Evolutionary conservation across 2,329 filamentous ascomycete genomes (phyloP).

Genomic region (Apiospora marii): DNA sequence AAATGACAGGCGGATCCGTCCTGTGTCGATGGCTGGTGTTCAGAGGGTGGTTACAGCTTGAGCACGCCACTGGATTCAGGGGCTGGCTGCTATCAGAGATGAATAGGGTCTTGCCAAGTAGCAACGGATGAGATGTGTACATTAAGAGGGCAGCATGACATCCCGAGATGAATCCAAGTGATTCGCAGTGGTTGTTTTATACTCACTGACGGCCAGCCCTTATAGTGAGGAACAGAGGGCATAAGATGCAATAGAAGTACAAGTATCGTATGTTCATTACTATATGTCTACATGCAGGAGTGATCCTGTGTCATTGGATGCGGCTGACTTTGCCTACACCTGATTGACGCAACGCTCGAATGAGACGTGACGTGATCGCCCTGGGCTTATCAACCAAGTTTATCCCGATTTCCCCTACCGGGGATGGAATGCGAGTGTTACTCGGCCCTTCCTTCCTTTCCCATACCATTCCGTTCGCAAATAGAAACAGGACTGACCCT

Average conservation of each 20-base stretch:
- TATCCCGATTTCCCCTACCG: neutral
- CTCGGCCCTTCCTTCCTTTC: slow-evolving; percentile 19
- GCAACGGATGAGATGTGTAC: neutral
- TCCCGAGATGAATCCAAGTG: neutral
- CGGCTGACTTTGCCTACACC: neutral
- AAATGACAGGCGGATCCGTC: too few relatives aligned
- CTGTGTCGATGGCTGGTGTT: neutral
- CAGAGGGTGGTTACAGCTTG: neutral
- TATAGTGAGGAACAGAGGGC: neutral
- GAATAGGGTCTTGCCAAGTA: neutral
- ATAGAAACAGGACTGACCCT: slow-evolving; percentile 35
- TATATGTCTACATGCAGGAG: slow-evolving; percentile 45
- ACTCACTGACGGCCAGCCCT: neutral
- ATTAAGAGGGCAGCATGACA: too few relatives aligned
- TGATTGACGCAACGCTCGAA: neutral
- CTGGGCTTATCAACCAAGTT: slow-evolving; percentile 16
- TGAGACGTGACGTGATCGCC: slow-evolving; percentile 17
- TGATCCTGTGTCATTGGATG: slow-evolving; percentile 5
- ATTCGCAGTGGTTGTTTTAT: neutral
- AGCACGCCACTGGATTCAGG: too few relatives aligned
- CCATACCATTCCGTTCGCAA: slow-evolving; percentile 20
- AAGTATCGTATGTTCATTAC: slow-evolving; percentile 44
- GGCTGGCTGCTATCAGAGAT: too few relatives aligned
- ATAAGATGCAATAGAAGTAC: neutral
- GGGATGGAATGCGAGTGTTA: slow-evolving; percentile 4